A percentile compares a stretch with the other conserved stretches of the same genome.
phyloP scores from a whole-genome alignment of 2,329 filamentous ascomycete genomes.

The Raffaelea arxii region DNA sequence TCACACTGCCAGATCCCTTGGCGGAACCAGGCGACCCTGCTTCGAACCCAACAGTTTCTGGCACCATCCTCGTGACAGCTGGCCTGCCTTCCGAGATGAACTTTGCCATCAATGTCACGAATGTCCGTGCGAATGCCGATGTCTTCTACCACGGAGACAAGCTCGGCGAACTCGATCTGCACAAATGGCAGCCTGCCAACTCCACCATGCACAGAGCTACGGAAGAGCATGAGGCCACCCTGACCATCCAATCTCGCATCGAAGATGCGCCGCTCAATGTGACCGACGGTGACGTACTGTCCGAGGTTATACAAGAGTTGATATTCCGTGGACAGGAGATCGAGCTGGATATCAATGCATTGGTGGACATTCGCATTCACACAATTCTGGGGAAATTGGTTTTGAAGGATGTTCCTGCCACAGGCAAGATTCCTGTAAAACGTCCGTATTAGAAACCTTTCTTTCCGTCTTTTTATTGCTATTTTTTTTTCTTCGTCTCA shows the following conservation, averaged over 20 bases:
- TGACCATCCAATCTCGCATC: slow-evolving; percentile 69
- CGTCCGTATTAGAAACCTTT: slow-evolving; percentile 66
- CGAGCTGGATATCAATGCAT: slow-evolving; percentile 64
- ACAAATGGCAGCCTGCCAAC: slow-evolving; percentile 75
- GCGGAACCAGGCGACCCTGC: slow-evolving; percentile 66
- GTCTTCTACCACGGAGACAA: slow-evolving; percentile 70
- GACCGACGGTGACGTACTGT: slow-evolving; percentile 69
- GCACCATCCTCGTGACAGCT: slow-evolving; percentile 70
- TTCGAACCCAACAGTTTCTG: slow-evolving; percentile 69
- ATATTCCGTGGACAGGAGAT: slow-evolving; percentile 64
- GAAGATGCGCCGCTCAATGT: slow-evolving; percentile 73
- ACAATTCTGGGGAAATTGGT: slow-evolving; percentile 75
- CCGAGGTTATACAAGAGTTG: slow-evolving; percentile 69
- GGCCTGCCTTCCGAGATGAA: slow-evolving; percentile 78
- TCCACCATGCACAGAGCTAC: slow-evolving; percentile 59
- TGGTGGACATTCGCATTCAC: slow-evolving; percentile 71
- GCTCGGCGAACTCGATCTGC: slow-evolving; percentile 70
- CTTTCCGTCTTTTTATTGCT: too few relatives aligned
- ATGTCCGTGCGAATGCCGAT: slow-evolving; percentile 67
- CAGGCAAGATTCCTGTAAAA: slow-evolving; percentile 84
- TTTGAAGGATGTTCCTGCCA: slow-evolving; percentile 73
- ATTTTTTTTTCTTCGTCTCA: too few relatives aligned
- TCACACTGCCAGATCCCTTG: slow-evolving; percentile 71
- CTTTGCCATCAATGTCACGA: slow-evolving; percentile 68
- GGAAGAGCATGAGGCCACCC: slow-evolving; percentile 45